Conservation (phyloP, 2,329 filamentous ascomycete genomes). For the Lasiodiplodia hormozganensis region DNA sequence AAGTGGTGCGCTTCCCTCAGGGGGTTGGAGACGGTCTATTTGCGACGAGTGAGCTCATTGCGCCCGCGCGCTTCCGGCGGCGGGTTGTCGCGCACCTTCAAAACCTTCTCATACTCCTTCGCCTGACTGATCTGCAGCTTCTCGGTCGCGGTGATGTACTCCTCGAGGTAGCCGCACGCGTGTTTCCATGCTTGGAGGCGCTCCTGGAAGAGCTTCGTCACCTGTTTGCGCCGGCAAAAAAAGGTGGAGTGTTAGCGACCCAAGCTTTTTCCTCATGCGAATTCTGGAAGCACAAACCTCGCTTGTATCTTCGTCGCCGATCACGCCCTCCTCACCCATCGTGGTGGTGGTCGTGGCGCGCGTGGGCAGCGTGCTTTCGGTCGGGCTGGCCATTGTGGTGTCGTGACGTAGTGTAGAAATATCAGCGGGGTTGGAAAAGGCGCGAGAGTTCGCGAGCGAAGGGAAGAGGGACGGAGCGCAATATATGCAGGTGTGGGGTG, state of each 20-base stretch:
- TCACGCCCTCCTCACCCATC: conserved; percentile 52
- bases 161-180: conserved; percentile 87
- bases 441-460: not conserved
- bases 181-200: conserved; percentile 96
- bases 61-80: not conserved
- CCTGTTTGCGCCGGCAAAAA: conserved; percentile 32
- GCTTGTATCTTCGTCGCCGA: conserved; percentile 57
- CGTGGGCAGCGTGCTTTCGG: conserved; percentile 40
- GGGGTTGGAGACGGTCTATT: conserved; percentile 80
- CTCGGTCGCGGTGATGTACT: conserved; percentile 84
- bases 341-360: conserved; percentile 39
- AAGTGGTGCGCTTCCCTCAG: conserved; percentile 93
- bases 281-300: conserved; percentile 41
- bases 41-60: not conserved
- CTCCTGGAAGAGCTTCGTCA: conserved; percentile 75
- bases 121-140: conserved; percentile 84
- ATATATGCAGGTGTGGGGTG: conserved; percentile 9
- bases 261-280: not conserved
- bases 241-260: conserved; percentile 8
- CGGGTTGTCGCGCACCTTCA: conserved; percentile 69
- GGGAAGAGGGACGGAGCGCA: not conserved
- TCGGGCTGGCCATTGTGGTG: conserved; percentile 41
- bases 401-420: conserved; percentile 1
- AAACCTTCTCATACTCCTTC: conserved; percentile 93
- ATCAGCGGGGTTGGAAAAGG: not conserved